Conservation (phyloP, 169 alveolate species). For the Cryptosporidium meleagridis region DNA sequence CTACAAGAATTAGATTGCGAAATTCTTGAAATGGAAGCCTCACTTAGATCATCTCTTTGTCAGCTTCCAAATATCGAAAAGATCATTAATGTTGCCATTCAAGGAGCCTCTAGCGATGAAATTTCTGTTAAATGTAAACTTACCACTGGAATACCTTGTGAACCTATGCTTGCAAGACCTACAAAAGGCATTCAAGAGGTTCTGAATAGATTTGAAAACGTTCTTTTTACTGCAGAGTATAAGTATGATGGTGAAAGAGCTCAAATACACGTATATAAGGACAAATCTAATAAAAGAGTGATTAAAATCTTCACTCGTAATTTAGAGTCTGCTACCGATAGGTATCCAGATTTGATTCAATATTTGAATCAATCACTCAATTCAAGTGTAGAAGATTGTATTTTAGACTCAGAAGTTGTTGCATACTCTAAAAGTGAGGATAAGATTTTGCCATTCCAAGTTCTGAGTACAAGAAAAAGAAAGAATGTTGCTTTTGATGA, state of each 20-base stretch:
- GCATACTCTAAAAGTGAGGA: constrained; percentile 92
- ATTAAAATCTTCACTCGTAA: constrained; percentile 91
- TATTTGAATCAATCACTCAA: constrained; percentile 77
- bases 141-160: constrained; percentile 97
- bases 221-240: constrained; percentile 96
- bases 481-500: constrained; percentile 90
- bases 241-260: constrained; percentile 98
- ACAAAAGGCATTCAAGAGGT: constrained; percentile 90
- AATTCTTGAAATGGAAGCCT: constrained; percentile 83
- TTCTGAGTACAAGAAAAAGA: constrained; percentile 93
- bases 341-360: constrained; percentile 91
- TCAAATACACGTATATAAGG: constrained; percentile 91
- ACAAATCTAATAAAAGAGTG: constrained; percentile 72
- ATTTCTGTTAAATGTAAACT: constrained; percentile 90
- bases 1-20: constrained; percentile 54
- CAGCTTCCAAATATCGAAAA: constrained; percentile 93
- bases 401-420: constrained; percentile 97
- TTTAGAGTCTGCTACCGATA: constrained; percentile 92
- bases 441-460: constrained; percentile 95
- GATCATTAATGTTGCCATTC: constrained; percentile 88
- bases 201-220: constrained; percentile 87
- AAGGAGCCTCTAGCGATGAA: constrained; percentile 82
- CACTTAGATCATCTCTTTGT: constrained; percentile 90
- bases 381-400: constrained; percentile 82
- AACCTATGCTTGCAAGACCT: constrained; percentile 99